Conservation (phyloP, 768 basidiomycete species). For the Tubosaeta sp. region DNA sequence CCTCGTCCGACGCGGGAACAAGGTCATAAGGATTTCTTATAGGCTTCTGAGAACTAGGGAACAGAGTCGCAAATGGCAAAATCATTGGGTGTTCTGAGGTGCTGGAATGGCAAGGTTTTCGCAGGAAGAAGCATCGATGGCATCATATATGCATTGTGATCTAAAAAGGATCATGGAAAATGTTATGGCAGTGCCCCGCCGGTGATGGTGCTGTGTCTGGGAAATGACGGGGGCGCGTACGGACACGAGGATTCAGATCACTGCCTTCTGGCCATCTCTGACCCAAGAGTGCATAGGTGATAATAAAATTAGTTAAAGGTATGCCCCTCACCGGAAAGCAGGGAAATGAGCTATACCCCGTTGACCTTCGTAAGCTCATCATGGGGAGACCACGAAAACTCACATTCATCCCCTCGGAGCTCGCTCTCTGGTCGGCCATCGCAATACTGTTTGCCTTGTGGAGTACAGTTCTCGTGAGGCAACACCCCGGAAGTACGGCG, state of each 20-base stretch:
- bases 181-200: background rate
- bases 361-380: background rate
- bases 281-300: background rate
- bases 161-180: background rate
- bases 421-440: constrained; percentile 20
- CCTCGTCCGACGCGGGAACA: constrained; percentile 16
- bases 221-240: background rate
- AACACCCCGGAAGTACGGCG: background rate
- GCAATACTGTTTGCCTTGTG: constrained; percentile 18
- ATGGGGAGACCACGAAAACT: constrained; percentile 13
- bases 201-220: constrained; percentile 10
- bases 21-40: constrained; percentile 8
- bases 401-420: constrained; percentile 10
- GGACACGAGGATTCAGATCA: background rate
- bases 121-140: background rate
- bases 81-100: constrained; percentile 2
- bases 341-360: background rate
- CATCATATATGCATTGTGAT: constrained; percentile 5
- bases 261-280: background rate
- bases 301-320: constrained; percentile 2
- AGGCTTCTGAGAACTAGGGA: background rate
- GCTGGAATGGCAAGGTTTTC: background rate
- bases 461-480: constrained; percentile 12
- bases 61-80: background rate
- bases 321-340: background rate